phyloP scores from a whole-genome alignment of 1,284 basidiomycete genomes.

The Tilletia indica region DNA sequence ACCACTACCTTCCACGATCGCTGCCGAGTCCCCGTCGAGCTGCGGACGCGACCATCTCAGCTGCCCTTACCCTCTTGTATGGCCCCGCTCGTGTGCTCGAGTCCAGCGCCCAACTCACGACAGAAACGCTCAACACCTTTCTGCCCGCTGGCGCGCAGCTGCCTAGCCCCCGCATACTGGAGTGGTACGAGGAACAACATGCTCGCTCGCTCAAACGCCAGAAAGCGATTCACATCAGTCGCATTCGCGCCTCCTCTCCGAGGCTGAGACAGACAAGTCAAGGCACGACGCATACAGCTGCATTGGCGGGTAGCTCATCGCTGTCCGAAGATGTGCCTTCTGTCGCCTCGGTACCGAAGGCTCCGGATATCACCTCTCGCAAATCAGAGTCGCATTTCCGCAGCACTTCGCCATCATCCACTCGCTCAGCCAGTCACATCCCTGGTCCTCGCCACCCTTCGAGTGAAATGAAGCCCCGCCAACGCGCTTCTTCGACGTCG shows the following conservation, averaged over 20 bases:
- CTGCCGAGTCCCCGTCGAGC: neutral
- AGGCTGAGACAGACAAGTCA: neutral
- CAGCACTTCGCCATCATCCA: neutral
- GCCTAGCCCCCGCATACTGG: conserved; percentile 6
- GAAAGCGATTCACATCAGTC: neutral
- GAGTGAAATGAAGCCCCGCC: too few species aligned
- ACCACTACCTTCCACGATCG: neutral
- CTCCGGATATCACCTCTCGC: neutral
- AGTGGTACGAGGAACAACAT: conserved; percentile 9
- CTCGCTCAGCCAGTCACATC: too few species aligned
- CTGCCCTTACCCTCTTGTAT: neutral
- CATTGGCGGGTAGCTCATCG: neutral
- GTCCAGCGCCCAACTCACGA: conserved; percentile 4
- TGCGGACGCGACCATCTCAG: neutral
- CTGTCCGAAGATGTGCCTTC: too few species aligned
- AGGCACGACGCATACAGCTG: neutral
- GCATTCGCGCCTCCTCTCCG: neutral
- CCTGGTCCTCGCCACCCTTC: too few species aligned
- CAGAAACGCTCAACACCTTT: neutral
- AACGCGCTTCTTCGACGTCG: neutral
- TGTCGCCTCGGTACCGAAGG: neutral
- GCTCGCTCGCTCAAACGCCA: neutral
- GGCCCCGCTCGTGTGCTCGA: conserved; percentile 3
- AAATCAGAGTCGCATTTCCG: neutral
- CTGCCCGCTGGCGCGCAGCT: neutral